These are phyloP conservation scores for Saccharomycopsis javanensis DNA, from an alignment of 805 yeast genomes.

Conservation along the genomic window DNA sequence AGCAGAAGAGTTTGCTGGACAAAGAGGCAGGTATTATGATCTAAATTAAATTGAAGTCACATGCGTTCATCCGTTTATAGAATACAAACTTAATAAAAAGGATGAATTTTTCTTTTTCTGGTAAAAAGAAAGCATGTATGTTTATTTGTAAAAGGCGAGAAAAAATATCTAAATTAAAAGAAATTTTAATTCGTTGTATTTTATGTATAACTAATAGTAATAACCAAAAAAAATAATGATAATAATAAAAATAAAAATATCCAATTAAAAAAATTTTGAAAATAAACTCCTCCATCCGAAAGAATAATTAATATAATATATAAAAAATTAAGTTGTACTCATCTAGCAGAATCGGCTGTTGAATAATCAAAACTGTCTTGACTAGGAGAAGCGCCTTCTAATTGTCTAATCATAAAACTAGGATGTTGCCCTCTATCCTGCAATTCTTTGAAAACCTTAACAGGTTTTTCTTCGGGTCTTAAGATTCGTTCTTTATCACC, in stretches of 20 bases:
- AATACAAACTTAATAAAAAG: neutral
- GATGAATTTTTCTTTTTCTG: no score
- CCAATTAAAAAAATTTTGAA: neutral
- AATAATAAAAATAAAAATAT: neutral
- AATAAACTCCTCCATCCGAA: neutral
- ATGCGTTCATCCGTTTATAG: neutral
- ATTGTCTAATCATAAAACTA: conserved; percentile 82
- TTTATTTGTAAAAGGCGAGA: no score
- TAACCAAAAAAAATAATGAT: no score
- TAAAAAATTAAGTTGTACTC: neutral
- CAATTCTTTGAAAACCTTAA: conserved; percentile 70
- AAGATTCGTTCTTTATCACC: conserved; percentile 84
- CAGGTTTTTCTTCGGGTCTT: conserved; percentile 82
- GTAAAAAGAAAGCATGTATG: neutral
- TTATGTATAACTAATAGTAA: no score
- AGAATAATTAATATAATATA: neutral
- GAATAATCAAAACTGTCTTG: conserved; percentile 6
- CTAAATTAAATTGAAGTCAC: conserved; percentile 15
- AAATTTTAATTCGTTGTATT: no score
- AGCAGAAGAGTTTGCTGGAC: conserved; percentile 30
- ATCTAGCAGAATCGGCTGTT: neutral
- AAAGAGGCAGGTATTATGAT: conserved; percentile 37
- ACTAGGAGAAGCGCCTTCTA: conserved; percentile 38
- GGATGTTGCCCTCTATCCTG: conserved; percentile 83
- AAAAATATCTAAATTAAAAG: no score